Evolutionary conservation across 805 yeast genomes (phyloP).

Genomic region (Spathaspora sp.): DNA sequence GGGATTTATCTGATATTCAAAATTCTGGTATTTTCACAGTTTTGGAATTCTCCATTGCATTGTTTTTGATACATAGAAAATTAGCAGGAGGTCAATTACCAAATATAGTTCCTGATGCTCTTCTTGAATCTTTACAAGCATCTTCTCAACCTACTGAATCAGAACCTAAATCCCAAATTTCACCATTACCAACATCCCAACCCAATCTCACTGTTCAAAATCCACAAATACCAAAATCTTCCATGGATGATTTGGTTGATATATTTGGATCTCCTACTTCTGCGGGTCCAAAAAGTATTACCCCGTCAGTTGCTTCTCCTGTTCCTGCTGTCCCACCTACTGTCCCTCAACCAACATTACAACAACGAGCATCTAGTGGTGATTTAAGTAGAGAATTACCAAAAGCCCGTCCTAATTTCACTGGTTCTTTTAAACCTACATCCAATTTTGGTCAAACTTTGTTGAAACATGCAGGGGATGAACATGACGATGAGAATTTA

Average conservation of each 20-base stretch:
- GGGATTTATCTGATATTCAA: slow-evolving; percentile 93
- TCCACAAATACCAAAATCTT: slow-evolving; percentile 38
- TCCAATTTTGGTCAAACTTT: slow-evolving; percentile 83
- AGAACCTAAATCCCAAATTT: slow-evolving; percentile 4
- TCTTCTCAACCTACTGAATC: not conserved
- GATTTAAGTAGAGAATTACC: slow-evolving; percentile 31
- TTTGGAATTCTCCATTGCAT: slow-evolving; percentile 87
- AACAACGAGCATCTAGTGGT: slow-evolving; percentile 28
- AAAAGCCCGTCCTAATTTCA: slow-evolving; percentile 27
- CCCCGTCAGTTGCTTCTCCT: no score
- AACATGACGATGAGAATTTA: slow-evolving; percentile 22
- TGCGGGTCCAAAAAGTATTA: no score
- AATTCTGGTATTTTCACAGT: slow-evolving; percentile 79
- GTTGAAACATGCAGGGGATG: slow-evolving; percentile 19
- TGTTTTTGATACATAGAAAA: slow-evolving; percentile 85
- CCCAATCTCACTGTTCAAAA: not conserved
- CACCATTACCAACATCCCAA: slow-evolving; percentile 2
- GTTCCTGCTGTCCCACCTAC: slow-evolving; percentile 11
- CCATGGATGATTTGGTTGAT: slow-evolving; percentile 65
- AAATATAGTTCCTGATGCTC: slow-evolving; percentile 64
- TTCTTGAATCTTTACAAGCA: slow-evolving; percentile 38
- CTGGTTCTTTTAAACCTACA: slow-evolving; percentile 67
- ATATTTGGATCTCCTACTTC: slow-evolving; percentile 30
- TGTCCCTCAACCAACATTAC: slow-evolving; percentile 14
- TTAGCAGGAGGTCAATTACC: slow-evolving; percentile 79